Conservation (phyloP, 2,329 filamentous ascomycete species). For the Aspergillus tubingensis region DNA sequence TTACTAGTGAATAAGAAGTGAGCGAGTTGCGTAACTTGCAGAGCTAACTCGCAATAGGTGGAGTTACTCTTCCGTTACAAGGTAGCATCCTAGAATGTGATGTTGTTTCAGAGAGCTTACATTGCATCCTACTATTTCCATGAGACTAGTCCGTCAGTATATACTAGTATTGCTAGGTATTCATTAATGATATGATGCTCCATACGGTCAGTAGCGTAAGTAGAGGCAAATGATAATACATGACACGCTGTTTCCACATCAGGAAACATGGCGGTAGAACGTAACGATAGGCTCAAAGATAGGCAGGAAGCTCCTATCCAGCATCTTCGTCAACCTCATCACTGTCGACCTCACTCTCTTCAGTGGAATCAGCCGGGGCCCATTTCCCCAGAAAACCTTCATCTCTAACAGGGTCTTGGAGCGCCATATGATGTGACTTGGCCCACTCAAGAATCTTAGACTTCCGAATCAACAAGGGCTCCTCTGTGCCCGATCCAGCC, state of each 20-base stretch:
- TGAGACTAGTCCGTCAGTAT: too few species aligned
- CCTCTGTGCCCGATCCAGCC: conserved; percentile 21
- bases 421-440: conserved; percentile 59
- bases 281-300: neutral
- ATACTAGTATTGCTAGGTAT: neutral
- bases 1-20: neutral
- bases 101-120: neutral
- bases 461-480: conserved; percentile 54
- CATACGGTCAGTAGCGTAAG: conserved; percentile 12
- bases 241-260: neutral
- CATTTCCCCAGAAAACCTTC: conserved; percentile 73
- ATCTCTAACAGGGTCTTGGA: conserved; percentile 69
- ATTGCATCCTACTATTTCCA: too few species aligned
- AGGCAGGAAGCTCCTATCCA: conserved; percentile 8
- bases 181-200: neutral
- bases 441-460: conserved; percentile 68
- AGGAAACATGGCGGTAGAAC: neutral
- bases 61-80: neutral
- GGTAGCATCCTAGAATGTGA: too few species aligned
- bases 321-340: conserved; percentile 21
- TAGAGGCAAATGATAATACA: neutral
- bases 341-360: conserved; percentile 29
- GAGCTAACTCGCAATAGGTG: neutral
- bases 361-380: conserved; percentile 46
- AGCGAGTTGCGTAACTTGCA: neutral